Conservation (phyloP, 129 eudicot genomes). For the Heracleum sosnowskyi region DNA sequence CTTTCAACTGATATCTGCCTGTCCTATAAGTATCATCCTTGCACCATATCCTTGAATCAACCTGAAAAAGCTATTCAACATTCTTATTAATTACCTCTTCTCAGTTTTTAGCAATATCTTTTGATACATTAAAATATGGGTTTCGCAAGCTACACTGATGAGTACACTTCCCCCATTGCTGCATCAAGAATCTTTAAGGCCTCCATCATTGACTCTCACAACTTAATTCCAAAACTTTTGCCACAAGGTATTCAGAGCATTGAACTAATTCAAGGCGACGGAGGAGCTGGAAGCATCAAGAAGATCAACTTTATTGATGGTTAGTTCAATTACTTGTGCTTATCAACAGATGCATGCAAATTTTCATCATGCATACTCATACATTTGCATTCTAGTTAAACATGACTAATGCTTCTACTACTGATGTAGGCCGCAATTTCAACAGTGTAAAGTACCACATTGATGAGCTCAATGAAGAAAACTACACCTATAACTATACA, state of each 20-base stretch:
- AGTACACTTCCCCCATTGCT: background rate
- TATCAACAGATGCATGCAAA: background rate
- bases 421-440: background rate
- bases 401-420: background rate
- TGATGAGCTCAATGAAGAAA: constrained; percentile 1
- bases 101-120: background rate
- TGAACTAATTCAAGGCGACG: background rate
- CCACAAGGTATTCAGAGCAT: constrained; percentile 1
- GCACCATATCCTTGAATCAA: background rate
- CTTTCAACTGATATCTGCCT: background rate
- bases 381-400: background rate
- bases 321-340: background rate
- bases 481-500: background rate
- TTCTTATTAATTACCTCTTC: background rate
- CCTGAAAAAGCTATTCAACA: background rate
- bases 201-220: background rate
- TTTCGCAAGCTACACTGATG: background rate
- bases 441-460: background rate
- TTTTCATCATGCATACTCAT: background rate
- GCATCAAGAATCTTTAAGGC: background rate
- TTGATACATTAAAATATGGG: background rate
- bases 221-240: background rate
- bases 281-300: constrained; percentile 4
- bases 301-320: background rate
- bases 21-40: background rate